These are phyloP conservation scores for Phellopilus nigrolimitatus DNA, from an alignment of 1,284 basidiomycete genomes.

Conservation along the genomic window DNA sequence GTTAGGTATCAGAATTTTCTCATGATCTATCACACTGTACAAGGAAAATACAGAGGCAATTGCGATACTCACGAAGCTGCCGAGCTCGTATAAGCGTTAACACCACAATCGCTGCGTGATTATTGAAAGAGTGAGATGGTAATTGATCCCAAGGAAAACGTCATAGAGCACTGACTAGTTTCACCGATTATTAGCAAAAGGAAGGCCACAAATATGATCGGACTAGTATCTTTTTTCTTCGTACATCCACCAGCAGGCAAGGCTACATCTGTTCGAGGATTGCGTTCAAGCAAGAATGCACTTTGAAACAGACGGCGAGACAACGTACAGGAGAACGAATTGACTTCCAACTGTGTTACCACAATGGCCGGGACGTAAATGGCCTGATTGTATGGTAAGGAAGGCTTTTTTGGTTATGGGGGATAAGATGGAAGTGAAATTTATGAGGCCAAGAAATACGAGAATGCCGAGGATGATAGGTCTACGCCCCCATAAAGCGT, in stretches of 20 bases:
- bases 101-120: conserved; percentile 34
- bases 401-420: not conserved
- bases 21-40: not conserved
- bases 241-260: conserved; percentile 1
- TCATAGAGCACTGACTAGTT: conserved; percentile 31
- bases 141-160: not conserved
- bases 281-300: not conserved
- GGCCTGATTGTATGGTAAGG: conserved; percentile 23
- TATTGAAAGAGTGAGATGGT: not conserved
- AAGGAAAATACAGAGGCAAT: not conserved
- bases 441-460: conserved; percentile 6
- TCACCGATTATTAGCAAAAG: conserved; percentile 36
- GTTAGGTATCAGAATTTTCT: not conserved
- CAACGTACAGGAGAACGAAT: conserved; percentile 32
- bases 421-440: not conserved
- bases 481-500: no score
- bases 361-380: conserved; percentile 31
- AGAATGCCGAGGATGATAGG: no score
- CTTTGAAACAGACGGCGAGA: not conserved
- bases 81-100: no score
- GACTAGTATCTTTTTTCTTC: conserved; percentile 23
- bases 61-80: conserved; percentile 33
- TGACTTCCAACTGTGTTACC: conserved; percentile 31
- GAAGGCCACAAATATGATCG: no score
- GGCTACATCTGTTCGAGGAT: not conserved